Percentiles rank a stretch among this genome's conserved stretches.
Conservation (phyloP, 768 basidiomycete genomes). For the Tylopilus rubrobrunneus region DNA sequence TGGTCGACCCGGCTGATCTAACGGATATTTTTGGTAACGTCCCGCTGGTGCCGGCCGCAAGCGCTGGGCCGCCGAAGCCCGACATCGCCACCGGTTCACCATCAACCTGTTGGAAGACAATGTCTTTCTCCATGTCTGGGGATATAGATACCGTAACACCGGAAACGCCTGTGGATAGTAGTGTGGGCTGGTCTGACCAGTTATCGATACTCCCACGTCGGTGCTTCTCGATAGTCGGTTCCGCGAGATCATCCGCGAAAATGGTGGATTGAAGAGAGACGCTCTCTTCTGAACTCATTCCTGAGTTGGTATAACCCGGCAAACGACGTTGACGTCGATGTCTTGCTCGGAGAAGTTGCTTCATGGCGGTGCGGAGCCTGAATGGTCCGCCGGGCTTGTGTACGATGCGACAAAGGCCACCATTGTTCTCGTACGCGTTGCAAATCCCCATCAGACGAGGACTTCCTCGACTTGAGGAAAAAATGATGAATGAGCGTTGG, state of each 20-base stretch:
- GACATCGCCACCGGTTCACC: slow-evolving; percentile 7
- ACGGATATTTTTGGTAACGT: slow-evolving; percentile 68
- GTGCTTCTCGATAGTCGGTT: slow-evolving; percentile 17
- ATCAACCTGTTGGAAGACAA: slow-evolving; percentile 14
- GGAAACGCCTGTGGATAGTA: slow-evolving; percentile 7
- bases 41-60: slow-evolving; percentile 57
- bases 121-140: slow-evolving; percentile 31
- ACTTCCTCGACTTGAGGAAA: slow-evolving; percentile 69
- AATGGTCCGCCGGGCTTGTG: slow-evolving; percentile 89
- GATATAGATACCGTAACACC: slow-evolving; percentile 16
- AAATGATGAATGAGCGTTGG: slow-evolving; percentile 65
- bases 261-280: slow-evolving; percentile 27
- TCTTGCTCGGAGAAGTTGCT: slow-evolving; percentile 36
- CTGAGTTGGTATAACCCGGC: slow-evolving; percentile 15
- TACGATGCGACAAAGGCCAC: slow-evolving; percentile 84
- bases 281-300: slow-evolving; percentile 23
- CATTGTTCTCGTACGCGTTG: slow-evolving; percentile 69
- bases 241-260: slow-evolving; percentile 24
- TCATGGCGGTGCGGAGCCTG: slow-evolving; percentile 62
- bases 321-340: slow-evolving; percentile 30
- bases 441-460: slow-evolving; percentile 58
- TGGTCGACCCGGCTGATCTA: slow-evolving; percentile 43
- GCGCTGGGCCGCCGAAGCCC: slow-evolving; percentile 36
- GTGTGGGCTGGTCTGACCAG: slow-evolving; percentile 22
- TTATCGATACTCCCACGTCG: slow-evolving; percentile 33